Percentiles rank a stretch among this genome's conserved stretches.
phyloP scores from a whole-genome alignment of 352 stramenopile genomes.

The Pythium sukuiense region DNA sequence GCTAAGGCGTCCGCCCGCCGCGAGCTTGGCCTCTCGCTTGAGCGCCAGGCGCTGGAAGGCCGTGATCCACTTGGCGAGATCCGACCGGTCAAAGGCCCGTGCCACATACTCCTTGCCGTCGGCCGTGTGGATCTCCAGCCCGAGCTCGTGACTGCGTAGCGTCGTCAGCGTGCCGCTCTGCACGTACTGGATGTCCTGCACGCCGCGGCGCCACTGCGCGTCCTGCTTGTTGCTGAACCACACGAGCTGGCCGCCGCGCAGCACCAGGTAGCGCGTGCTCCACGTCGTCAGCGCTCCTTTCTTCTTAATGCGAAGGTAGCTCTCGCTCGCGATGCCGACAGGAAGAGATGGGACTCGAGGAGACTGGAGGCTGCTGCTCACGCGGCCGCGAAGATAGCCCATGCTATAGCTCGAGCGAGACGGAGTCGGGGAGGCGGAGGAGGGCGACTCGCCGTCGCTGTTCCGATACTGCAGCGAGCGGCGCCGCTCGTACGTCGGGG shows the following conservation, averaged over 20 bases:
- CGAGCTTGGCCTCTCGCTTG: slow-evolving; percentile 37
- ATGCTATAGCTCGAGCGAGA: slow-evolving; percentile 17
- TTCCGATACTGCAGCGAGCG: slow-evolving; percentile 15
- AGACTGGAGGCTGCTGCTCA: slow-evolving; percentile 25
- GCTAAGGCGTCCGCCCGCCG: slow-evolving; percentile 27
- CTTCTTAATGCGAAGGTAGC: slow-evolving; percentile 65
- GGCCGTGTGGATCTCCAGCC: slow-evolving; percentile 44
- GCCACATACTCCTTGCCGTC: slow-evolving; percentile 49
- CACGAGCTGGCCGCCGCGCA: slow-evolving; percentile 43
- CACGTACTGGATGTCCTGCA: slow-evolving; percentile 43
- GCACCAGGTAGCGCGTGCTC: slow-evolving; percentile 63
- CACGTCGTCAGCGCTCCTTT: slow-evolving; percentile 48
- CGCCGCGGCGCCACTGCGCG: slow-evolving; percentile 35
- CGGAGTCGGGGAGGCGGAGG: neutral
- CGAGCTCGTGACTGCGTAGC: slow-evolving; percentile 38
- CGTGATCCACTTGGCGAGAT: slow-evolving; percentile 63
- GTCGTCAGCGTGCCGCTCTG: slow-evolving; percentile 40
- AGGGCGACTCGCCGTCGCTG: neutral
- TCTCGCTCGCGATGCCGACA: slow-evolving; percentile 36
- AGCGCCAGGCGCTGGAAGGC: slow-evolving; percentile 62
- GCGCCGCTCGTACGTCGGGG: slow-evolving; percentile 23
- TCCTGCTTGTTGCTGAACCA: slow-evolving; percentile 61
- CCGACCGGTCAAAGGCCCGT: slow-evolving; percentile 52
- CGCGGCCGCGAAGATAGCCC: slow-evolving; percentile 23
- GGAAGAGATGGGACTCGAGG: slow-evolving; percentile 5